A percentile compares a stretch with the other conserved stretches of the same genome.
Evolutionary conservation across 1,284 basidiomycete genomes (phyloP).

Genomic region (Fomitopsis schrenkii): DNA sequence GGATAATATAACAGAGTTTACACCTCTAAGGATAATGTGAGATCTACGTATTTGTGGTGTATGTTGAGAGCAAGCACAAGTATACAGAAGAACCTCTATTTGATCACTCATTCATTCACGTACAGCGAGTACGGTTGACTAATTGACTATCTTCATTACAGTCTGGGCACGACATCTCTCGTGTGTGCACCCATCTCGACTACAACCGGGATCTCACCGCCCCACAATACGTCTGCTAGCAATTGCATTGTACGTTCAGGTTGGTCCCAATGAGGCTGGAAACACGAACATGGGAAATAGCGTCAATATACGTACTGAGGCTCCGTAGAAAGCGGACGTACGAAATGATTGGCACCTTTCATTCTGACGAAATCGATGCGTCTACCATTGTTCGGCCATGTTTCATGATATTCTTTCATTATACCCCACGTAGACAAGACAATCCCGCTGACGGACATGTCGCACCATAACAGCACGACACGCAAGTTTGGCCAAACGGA

Average conservation of each 20-base stretch:
- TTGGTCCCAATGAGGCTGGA: conserved; percentile 9
- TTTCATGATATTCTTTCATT: neutral
- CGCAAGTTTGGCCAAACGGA: conserved; percentile 1
- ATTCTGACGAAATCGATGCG: neutral
- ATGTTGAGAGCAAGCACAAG: too few species aligned
- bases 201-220: neutral
- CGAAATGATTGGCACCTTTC: conserved; percentile 8
- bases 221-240: neutral
- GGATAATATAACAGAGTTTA: too few species aligned
- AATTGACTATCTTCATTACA: neutral
- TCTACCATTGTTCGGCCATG: neutral
- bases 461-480: conserved; percentile 4
- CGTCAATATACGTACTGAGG: neutral
- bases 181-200: neutral
- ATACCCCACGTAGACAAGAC: neutral
- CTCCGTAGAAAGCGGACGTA: neutral
- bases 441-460: conserved; percentile 1
- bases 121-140: too few species aligned
- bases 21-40: too few species aligned
- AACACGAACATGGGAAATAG: neutral
- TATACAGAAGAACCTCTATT: too few species aligned
- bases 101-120: too few species aligned
- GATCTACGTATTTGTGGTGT: too few species aligned
- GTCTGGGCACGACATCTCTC: neutral
- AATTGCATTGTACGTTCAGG: conserved; percentile 4